Percentiles rank a stretch among this genome's conserved stretches.
phyloP scores from a whole-genome alignment of 306 rosid genomes.

The Arachis stenosperma region DNA sequence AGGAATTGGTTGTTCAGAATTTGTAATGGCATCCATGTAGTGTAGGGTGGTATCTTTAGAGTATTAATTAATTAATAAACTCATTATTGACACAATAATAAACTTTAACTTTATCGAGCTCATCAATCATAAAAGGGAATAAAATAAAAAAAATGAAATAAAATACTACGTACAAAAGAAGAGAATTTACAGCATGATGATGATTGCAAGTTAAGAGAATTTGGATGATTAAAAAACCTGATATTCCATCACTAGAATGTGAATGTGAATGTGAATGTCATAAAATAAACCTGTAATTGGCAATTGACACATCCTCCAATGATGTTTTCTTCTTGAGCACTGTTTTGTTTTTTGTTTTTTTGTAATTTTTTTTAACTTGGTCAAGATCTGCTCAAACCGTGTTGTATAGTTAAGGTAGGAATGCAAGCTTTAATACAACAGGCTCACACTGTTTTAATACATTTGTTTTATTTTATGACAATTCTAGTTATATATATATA shows the following conservation, averaged over 20 bases:
- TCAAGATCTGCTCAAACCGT: background rate
- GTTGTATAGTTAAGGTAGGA: slow-evolving; percentile 1
- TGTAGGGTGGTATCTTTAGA: background rate
- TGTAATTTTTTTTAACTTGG: background rate
- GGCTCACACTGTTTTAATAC: background rate
- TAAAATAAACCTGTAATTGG: background rate
- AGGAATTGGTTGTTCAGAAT: background rate
- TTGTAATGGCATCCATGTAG: slow-evolving; percentile 31
- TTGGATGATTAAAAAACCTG: slow-evolving; percentile 4
- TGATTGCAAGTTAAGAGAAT: background rate
- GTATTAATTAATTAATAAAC: background rate
- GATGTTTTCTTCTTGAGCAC: slow-evolving; percentile 16
- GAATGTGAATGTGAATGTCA: background rate
- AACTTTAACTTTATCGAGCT: background rate
- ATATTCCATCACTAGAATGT: background rate
- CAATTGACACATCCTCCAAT: background rate
- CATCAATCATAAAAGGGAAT: background rate
- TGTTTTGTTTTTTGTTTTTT: background rate
- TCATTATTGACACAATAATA: background rate
- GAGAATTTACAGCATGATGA: background rate
- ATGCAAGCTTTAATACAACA: background rate
- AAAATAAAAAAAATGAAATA: too few relatives aligned
- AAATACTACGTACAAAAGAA: too few relatives aligned
- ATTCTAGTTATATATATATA: too few relatives aligned
- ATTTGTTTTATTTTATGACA: background rate